phyloP scores from a whole-genome alignment of 1,284 basidiomycete species.

The Trichosporon sp. region DNA sequence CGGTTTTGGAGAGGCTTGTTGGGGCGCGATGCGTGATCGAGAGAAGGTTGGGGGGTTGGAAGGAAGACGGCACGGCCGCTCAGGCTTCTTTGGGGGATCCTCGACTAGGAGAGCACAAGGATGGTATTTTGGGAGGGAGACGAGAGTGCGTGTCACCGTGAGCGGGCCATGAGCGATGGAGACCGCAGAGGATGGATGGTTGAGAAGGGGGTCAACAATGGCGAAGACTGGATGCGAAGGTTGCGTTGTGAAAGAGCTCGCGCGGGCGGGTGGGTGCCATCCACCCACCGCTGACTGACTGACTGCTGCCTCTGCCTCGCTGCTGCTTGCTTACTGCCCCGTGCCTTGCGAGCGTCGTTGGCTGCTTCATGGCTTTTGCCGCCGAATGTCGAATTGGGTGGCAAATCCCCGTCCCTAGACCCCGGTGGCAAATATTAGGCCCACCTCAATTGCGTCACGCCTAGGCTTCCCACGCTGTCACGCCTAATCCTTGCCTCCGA shows the following conservation, averaged over 20 bases:
- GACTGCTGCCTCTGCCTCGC: too few relatives aligned
- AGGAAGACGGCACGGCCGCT: not conserved
- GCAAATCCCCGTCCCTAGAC: constrained; percentile 1
- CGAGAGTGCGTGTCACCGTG: not conserved
- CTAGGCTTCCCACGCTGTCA: not conserved
- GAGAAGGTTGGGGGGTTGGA: not conserved
- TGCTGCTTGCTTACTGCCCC: not conserved
- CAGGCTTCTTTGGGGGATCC: not conserved
- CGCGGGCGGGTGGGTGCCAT: not conserved
- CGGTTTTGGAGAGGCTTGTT: not conserved
- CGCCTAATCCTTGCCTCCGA: not conserved
- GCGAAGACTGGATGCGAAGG: not conserved
- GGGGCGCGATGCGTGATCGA: not conserved
- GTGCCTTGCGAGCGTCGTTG: not conserved
- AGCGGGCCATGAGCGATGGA: not conserved
- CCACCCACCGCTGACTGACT: too few relatives aligned
- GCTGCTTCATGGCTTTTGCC: constrained; percentile 1
- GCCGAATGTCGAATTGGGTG: constrained; percentile 2
- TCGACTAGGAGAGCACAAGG: not conserved
- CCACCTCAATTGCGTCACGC: not conserved
- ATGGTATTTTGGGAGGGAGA: not conserved
- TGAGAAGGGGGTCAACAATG: not conserved
- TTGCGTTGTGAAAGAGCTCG: not conserved
- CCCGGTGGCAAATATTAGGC: constrained; percentile 2
- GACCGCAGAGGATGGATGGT: not conserved